These are phyloP conservation scores for Cryptococcus sp. DNA, from an alignment of 1,284 basidiomycete genomes.

Conservation along the genomic window DNA sequence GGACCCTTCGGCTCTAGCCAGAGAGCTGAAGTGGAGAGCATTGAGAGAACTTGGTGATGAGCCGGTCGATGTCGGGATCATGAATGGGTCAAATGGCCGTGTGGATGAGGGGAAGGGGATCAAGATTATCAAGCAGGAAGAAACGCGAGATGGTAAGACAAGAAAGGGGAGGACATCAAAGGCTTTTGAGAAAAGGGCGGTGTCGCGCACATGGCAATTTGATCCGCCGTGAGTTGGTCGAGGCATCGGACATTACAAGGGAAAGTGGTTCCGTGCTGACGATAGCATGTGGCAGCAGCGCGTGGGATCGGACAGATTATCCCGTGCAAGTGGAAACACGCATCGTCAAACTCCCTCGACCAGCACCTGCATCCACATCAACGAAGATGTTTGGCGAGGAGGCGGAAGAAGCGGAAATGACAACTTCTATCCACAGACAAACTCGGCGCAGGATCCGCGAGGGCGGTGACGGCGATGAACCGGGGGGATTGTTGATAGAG, in stretches of 20 bases:
- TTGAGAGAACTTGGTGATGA: constrained; percentile 59
- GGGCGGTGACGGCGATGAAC: constrained; percentile 4
- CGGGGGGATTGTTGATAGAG: constrained; percentile 17
- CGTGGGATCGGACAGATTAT: constrained; percentile 13
- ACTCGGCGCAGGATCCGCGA: constrained; percentile 7
- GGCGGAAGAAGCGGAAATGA: constrained; percentile 15
- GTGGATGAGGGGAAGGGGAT: neutral
- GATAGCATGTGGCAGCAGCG: neutral
- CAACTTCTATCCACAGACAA: constrained; percentile 13
- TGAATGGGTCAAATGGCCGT: neutral
- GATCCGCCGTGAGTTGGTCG: constrained; percentile 24
- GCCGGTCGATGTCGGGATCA: neutral
- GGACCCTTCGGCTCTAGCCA: constrained; percentile 72
- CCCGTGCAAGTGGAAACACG: constrained; percentile 5
- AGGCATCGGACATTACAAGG: too few species aligned
- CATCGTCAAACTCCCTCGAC: constrained; percentile 1
- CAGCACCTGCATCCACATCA: neutral
- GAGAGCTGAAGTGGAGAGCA: constrained; percentile 79
- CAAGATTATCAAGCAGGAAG: neutral
- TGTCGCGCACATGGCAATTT: constrained; percentile 24
- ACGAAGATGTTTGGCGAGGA: neutral
- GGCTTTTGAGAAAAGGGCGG: constrained; percentile 9
- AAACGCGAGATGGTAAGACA: constrained; percentile 3
- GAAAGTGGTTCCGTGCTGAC: neutral
- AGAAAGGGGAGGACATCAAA: constrained; percentile 8